phyloP scores from a whole-genome alignment of 768 basidiomycete genomes.

The Tubosaeta sp. region DNA sequence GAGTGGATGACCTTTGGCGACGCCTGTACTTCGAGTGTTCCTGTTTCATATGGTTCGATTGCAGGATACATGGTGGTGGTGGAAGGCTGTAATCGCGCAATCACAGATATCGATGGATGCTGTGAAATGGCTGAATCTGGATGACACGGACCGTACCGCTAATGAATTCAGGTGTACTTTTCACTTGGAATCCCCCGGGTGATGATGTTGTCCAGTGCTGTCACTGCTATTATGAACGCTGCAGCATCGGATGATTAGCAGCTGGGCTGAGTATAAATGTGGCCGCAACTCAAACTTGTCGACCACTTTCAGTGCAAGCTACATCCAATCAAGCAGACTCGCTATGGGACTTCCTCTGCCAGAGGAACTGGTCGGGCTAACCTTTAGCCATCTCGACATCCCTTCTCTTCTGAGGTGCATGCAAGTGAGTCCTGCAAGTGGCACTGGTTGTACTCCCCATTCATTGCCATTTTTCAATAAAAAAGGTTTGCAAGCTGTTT shows the following conservation, averaged over 20 bases:
- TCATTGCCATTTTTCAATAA: background rate
- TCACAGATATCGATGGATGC: slow-evolving; percentile 19
- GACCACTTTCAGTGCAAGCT: too few species aligned
- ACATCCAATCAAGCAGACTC: background rate
- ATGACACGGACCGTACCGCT: too few species aligned
- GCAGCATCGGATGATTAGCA: too few species aligned
- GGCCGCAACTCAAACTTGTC: too few species aligned
- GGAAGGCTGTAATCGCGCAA: background rate
- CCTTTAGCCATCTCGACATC: slow-evolving; percentile 28
- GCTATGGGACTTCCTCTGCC: slow-evolving; percentile 20
- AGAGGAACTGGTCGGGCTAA: slow-evolving; percentile 24
- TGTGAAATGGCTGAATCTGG: slow-evolving; percentile 5
- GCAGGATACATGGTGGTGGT: slow-evolving; percentile 56
- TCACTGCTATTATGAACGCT: too few species aligned
- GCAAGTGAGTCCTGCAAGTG: slow-evolving; percentile 17
- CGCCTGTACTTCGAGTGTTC: slow-evolving; percentile 65
- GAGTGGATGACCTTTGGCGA: slow-evolving; percentile 46
- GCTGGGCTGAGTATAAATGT: too few species aligned
- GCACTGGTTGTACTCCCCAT: background rate
- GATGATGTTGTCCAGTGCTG: too few species aligned
- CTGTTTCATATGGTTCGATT: slow-evolving; percentile 61
- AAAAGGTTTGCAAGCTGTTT: slow-evolving; percentile 31
- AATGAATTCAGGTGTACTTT: too few species aligned
- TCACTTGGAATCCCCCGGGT: too few species aligned
- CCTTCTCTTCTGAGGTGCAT: slow-evolving; percentile 25